These are phyloP conservation scores for Penicillium sp. DNA, from an alignment of 2,329 filamentous ascomycete genomes.

Conservation along the genomic window DNA sequence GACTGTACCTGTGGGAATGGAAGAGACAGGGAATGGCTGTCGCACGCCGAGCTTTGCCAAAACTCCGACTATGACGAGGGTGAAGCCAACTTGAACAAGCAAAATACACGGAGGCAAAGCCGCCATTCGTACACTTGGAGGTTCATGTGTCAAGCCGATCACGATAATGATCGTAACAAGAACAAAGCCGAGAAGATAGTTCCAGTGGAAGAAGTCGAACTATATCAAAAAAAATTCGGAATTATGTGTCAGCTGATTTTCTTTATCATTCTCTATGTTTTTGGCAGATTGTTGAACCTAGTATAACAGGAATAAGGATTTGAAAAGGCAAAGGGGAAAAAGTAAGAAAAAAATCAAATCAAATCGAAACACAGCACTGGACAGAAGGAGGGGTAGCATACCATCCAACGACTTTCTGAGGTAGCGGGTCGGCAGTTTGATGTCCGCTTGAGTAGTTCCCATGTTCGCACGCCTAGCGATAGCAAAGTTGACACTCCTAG, in stretches of 20 bases:
- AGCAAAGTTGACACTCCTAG: background rate
- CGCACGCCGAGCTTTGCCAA: background rate
- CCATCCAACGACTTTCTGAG: background rate
- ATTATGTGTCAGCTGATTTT: background rate
- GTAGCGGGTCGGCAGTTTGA: background rate
- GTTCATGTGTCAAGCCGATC: background rate
- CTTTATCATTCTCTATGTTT: background rate
- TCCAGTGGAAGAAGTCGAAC: constrained; percentile 2
- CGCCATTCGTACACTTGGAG: background rate
- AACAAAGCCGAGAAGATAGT: background rate
- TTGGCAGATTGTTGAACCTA: background rate
- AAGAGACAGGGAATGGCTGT: background rate
- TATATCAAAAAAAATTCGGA: background rate
- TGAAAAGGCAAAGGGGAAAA: background rate
- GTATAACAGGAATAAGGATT: too few species aligned
- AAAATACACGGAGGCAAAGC: background rate
- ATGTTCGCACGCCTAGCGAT: background rate
- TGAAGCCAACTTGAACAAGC: background rate
- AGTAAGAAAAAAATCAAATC: background rate
- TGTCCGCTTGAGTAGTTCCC: background rate
- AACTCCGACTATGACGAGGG: background rate
- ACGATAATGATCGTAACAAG: background rate
- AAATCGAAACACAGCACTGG: too few species aligned
- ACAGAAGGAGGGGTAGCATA: background rate
- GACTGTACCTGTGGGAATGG: background rate